Evolutionary conservation across 768 basidiomycete genomes (phyloP), one percentile per base, ranked within the genome.

Genomic region (Tricholoma sp.): DNA sequence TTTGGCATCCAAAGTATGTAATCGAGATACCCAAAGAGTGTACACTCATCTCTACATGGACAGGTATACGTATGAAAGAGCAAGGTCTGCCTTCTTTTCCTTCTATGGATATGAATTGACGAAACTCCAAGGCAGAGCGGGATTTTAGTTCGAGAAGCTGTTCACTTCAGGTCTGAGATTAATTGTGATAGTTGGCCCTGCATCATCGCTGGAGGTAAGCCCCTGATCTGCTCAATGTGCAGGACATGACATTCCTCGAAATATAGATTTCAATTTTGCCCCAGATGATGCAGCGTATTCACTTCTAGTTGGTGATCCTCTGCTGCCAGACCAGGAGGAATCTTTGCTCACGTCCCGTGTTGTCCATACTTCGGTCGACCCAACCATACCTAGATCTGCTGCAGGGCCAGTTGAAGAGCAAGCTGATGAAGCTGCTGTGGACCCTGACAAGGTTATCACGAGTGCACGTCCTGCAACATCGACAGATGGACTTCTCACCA

Each of bases 1-100:
- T 97, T 70, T 98, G 95, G 95, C 94, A 96, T 71, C 94, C 94
- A 5, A 81, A 79, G 85, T 93, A 70, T 56, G 81, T 74, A 60
- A 32, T 42, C 34, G n/a, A 17, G 17, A n/a, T 15, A n/a, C 29
- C n/a, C 15, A 31, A 29, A 32, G 47, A 49, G n/a, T n/a, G 32
- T 49, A 31, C n/a, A 24, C 47, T 49, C 15, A 33, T 49, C 42
- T 52, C 12, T 17, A 37, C 56, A 41, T 50, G 45, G 54, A 33
- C 32, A 81, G 87, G 54, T 91, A 89, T 66, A 80, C 81, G 0
- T 98, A 97, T 65, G 95, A 98, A 71, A 81, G 94, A 58, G 75
- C 83, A 48, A 84, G 89, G 90, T 83, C 61, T 44, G 39, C 55
- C 59, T 18, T 49, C 34, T 48, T 34, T 24, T 33, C 28, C 32